Conservation (phyloP, 1,284 basidiomycete species). For the Austroboletus olivaceoglutinosus region DNA sequence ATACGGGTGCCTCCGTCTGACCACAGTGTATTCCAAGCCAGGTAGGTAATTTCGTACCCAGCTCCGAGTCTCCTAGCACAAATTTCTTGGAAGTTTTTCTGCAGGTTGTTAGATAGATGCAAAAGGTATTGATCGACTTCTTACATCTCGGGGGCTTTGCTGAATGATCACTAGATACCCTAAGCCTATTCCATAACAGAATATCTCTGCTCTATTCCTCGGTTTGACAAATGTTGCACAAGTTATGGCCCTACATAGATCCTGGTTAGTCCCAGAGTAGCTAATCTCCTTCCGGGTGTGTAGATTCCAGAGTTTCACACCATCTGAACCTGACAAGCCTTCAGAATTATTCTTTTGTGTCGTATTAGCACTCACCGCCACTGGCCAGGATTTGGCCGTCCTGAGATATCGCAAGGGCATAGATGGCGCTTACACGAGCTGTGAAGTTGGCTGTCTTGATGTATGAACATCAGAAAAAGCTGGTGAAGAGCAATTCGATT, state of each 20-base stretch:
- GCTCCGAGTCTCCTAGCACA: slow-evolving; percentile 6
- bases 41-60: slow-evolving; percentile 12
- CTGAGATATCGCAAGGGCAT: slow-evolving; percentile 3
- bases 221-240: slow-evolving; percentile 4
- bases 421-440: neutral
- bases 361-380: neutral
- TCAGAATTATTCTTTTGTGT: too few relatives aligned
- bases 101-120: neutral
- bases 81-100: slow-evolving; percentile 10
- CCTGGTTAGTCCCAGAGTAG: too few relatives aligned
- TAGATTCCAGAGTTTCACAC: slow-evolving; percentile 2
- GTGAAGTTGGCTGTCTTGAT: too few relatives aligned
- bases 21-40: neutral
- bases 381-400: slow-evolving; percentile 3
- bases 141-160: neutral
- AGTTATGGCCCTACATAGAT: neutral
- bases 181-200: slow-evolving; percentile 9
- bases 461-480: too few relatives aligned
- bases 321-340: neutral
- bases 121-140: too few relatives aligned
- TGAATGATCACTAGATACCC: slow-evolving; percentile 5
- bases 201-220: neutral
- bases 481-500: too few relatives aligned
- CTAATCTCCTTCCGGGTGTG: too few relatives aligned
- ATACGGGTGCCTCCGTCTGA: neutral